Percentiles rank a stretch among this genome's conserved stretches.
Conservation (phyloP, 2,329 filamentous ascomycete species). For the Beauveria scarabaeidicola region DNA sequence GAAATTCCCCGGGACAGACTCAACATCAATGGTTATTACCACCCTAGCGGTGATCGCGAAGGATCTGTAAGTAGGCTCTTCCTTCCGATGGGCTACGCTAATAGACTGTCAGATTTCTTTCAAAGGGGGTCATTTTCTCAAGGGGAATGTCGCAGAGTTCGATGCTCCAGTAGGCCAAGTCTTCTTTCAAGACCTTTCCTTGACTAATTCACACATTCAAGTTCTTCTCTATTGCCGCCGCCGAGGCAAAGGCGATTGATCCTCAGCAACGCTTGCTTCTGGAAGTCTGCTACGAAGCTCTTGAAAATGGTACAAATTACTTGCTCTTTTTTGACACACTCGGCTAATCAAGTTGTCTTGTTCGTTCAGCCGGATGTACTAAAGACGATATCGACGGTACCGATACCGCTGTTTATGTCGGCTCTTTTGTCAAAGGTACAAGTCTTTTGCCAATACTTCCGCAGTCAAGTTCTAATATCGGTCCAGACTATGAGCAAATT, state of each 20-base stretch:
- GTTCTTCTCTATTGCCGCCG: conserved; percentile 43
- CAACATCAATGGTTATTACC: conserved; percentile 45
- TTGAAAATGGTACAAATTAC: conserved; percentile 35
- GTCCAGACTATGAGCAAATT: conserved; percentile 40
- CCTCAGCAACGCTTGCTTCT: conserved; percentile 45
- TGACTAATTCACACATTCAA: conserved; percentile 16
- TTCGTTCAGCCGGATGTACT: conserved; percentile 32
- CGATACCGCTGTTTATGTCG: conserved; percentile 40
- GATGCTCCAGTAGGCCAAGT: conserved; percentile 36
- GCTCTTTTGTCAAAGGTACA: conserved; percentile 41
- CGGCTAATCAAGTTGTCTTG: neutral
- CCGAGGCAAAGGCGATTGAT: conserved; percentile 44
- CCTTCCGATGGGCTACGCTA: neutral
- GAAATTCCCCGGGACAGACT: conserved; percentile 40
- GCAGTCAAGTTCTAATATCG: neutral
- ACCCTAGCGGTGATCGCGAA: conserved; percentile 40
- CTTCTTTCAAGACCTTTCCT: neutral
- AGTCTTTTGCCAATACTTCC: neutral
- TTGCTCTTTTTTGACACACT: neutral
- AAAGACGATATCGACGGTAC: conserved; percentile 35
- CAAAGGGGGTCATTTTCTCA: conserved; percentile 42
- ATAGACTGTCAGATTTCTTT: conserved; percentile 33
- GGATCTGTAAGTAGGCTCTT: conserved; percentile 32
- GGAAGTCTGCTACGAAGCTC: conserved; percentile 41
- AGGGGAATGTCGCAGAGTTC: conserved; percentile 37